Evolutionary conservation across 805 yeast genomes (phyloP), one percentile per base, ranked within the genome.

Genomic region (Kazachstania taianensis): DNA sequence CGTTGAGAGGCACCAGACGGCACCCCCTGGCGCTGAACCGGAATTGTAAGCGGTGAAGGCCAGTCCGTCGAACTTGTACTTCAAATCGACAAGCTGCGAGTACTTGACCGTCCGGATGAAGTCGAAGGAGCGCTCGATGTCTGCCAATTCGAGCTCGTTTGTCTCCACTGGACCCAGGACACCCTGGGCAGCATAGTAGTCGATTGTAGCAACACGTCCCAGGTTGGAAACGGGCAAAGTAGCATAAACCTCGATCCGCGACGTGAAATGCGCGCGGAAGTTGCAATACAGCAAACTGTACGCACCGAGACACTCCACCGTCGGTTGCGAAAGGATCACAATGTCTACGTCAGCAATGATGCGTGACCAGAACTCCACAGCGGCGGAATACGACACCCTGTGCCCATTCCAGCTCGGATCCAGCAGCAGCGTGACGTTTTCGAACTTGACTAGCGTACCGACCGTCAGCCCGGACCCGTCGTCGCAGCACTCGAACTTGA

Each of bases 11-110:
- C 78, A 63, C 96, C 96, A 87, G 31, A 87, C 74, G 0, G 94
- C 75, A 10, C 98, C 97, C 42, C 99, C 99, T 20, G 92, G 67
- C 0, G 94, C 69, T 52, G 84, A 95, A 3, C 99, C 99, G 0
- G 96, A 78, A 55, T 82, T 86, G 46, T 78, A 76, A 0, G 96
- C 94, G 0, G 94, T 78, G 16, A 89, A 62, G 3, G 73, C 65
- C 25, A 78, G 55, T 22, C 78, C 83, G 40, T 73, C 76, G 26
- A 61, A 63, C 36, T 66, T 70, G 6, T 79, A 85, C 39, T 75
- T 62, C 33, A 83, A 60, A 29, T 69, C 69, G 10, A 79, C 65
- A 2, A 83, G 72, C 55, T 92, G 98, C 0, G 86, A 72, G 53
- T 78, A 86, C 49, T 87, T 89, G 33, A 92, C 62, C 1, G 81